These are phyloP conservation scores for Pseudozyma sp. DNA, from an alignment of 1,284 basidiomycete genomes.

Conservation along the genomic window DNA sequence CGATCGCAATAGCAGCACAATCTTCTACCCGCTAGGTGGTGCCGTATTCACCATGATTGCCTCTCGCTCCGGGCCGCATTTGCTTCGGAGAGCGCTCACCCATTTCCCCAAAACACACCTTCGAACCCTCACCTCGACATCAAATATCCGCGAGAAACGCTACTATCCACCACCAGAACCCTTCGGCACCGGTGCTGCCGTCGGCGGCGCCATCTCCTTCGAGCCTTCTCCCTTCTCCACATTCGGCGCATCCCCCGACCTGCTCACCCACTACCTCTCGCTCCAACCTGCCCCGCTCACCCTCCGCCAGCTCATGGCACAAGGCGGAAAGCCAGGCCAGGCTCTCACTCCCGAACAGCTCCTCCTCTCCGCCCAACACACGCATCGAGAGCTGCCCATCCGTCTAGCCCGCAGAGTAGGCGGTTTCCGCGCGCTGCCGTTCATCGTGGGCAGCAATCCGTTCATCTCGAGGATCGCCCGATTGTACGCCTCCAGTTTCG, in stretches of 20 bases:
- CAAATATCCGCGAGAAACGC: slow-evolving; percentile 24
- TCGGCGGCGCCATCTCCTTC: slow-evolving; percentile 20
- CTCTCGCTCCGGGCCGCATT: slow-evolving; percentile 8
- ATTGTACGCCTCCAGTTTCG: slow-evolving; percentile 80
- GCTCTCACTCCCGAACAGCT: slow-evolving; percentile 58
- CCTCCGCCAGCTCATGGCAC: slow-evolving; percentile 58
- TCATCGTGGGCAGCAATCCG: slow-evolving; percentile 88
- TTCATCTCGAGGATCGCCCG: slow-evolving; percentile 81
- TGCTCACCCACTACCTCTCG: slow-evolving; percentile 56
- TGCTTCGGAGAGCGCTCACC: slow-evolving; percentile 3
- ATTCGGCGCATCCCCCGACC: slow-evolving; percentile 63
- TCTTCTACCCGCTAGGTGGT: not conserved
- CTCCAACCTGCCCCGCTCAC: slow-evolving; percentile 61
- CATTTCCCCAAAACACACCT: not conserved
- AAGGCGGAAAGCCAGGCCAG: slow-evolving; percentile 57
- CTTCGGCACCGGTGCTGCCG: slow-evolving; percentile 15
- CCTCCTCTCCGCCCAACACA: slow-evolving; percentile 61
- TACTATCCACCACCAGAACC: slow-evolving; percentile 53
- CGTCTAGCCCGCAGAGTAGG: slow-evolving; percentile 64
- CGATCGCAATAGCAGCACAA: not conserved
- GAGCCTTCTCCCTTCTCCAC: slow-evolving; percentile 46
- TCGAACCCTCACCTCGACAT: slow-evolving; percentile 21
- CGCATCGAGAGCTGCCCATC: slow-evolving; percentile 65
- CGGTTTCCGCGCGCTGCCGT: slow-evolving; percentile 67
- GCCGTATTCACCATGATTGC: slow-evolving; percentile 11